Conservation (phyloP, 176 grass and related monocot genomes). For the Carex cristatella region DNA sequence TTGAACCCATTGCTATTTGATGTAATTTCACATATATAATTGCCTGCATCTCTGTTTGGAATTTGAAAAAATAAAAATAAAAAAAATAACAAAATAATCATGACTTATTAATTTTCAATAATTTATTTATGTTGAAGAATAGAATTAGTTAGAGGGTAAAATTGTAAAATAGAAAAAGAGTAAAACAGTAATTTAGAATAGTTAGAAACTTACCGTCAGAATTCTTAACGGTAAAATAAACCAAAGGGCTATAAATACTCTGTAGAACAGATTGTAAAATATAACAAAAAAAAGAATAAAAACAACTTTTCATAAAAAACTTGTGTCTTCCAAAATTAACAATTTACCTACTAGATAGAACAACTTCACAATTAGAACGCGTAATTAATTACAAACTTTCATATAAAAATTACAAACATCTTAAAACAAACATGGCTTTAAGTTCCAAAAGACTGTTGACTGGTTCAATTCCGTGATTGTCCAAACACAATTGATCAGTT, state of each 20-base stretch:
- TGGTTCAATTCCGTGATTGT: not conserved
- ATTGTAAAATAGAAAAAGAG: no score
- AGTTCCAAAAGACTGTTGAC: not conserved
- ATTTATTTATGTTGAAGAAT: no score
- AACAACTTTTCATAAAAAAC: no score
- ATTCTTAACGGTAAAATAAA: no score
- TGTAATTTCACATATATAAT: not conserved
- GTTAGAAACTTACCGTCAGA: no score
- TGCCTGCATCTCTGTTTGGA: not conserved
- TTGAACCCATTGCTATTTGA: not conserved
- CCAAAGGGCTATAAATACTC: no score
- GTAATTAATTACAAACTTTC: not conserved
- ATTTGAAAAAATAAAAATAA: not conserved
- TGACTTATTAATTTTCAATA: not conserved
- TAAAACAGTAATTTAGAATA: no score
- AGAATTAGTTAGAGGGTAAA: no score
- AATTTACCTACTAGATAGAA: not conserved
- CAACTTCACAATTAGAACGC: not conserved
- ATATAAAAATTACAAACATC: not conserved
- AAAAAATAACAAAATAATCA: not conserved
- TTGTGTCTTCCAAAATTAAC: no score
- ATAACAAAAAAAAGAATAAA: no score
- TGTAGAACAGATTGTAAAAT: no score
- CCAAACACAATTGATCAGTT: constrained; percentile 20
- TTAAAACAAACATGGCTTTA: not conserved